These are phyloP conservation scores for Neonectria punicea DNA, from an alignment of 2,329 filamentous ascomycete species.

Conservation along the genomic window DNA sequence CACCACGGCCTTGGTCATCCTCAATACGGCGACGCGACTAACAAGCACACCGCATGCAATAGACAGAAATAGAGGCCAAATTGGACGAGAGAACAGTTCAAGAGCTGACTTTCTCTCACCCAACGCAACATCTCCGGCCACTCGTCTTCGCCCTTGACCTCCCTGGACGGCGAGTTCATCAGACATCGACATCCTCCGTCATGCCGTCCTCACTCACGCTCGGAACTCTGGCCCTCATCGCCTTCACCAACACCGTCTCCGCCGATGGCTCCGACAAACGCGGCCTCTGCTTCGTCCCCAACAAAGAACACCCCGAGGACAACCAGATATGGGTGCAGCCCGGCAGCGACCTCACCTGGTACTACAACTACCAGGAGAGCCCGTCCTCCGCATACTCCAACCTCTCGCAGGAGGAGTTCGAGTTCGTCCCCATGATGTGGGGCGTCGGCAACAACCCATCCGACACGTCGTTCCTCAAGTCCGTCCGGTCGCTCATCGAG, in stretches of 20 bases:
- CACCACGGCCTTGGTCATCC: neutral
- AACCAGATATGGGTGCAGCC: conserved; percentile 71
- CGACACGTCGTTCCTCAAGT: conserved; percentile 69
- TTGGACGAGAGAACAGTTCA: neutral
- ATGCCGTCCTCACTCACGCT: conserved; percentile 28
- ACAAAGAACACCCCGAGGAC: conserved; percentile 65
- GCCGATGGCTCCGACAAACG: conserved; percentile 65
- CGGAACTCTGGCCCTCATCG: conserved; percentile 26
- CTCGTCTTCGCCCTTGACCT: neutral
- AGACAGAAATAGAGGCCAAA: neutral
- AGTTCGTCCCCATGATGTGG: conserved; percentile 88
- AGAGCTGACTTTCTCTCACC: neutral
- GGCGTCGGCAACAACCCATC: conserved; percentile 61
- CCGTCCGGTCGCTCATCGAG: conserved; percentile 65
- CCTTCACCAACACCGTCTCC: conserved; percentile 39
- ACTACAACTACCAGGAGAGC: conserved; percentile 78
- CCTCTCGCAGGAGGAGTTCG: conserved; percentile 64
- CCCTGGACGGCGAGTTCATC: neutral
- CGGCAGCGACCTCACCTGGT: conserved; percentile 77
- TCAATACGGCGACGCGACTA: neutral
- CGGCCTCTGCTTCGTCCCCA: conserved; percentile 76
- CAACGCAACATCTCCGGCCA: neutral
- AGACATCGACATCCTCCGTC: neutral
- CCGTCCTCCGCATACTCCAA: conserved; percentile 65
- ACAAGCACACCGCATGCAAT: neutral